phyloP scores from a whole-genome alignment of 1,284 basidiomycete genomes.

The Moniliella sp. region DNA sequence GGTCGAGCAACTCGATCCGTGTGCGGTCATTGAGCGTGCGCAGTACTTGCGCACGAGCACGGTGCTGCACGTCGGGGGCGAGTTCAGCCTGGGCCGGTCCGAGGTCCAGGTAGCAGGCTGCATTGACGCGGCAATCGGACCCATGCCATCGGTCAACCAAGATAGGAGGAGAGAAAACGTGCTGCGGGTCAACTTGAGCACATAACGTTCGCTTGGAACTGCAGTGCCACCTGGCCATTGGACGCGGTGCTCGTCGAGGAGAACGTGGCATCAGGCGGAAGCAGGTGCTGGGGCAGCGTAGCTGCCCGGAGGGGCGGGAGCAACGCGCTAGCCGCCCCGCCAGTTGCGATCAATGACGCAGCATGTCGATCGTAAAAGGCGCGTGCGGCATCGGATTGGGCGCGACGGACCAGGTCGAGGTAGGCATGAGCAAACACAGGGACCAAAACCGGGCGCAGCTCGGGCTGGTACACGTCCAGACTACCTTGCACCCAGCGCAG shows the following conservation, averaged over 20 bases:
- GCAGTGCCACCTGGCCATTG: conserved; percentile 59
- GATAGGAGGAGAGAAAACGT: conserved; percentile 76
- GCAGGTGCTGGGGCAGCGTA: conserved; percentile 63
- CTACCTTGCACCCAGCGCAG: conserved; percentile 84
- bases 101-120: conserved; percentile 51
- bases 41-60: too few species aligned
- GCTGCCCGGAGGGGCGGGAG: conserved; percentile 64
- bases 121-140: conserved; percentile 58
- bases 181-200: conserved; percentile 68
- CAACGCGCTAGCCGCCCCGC: conserved; percentile 49
- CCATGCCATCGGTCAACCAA: conserved; percentile 81
- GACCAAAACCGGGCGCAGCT: conserved; percentile 73
- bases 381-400: conserved; percentile 56
- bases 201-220: conserved; percentile 75
- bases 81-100: conserved; percentile 37
- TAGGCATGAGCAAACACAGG: conserved; percentile 95
- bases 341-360: conserved; percentile 47
- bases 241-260: too few species aligned
- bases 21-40: too few species aligned
- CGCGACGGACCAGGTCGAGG: conserved; percentile 72
- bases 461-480: conserved; percentile 64
- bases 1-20: too few species aligned
- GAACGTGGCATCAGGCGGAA: too few species aligned
- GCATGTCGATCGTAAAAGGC: conserved; percentile 56
- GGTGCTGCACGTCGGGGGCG: too few species aligned